Conservation (phyloP, 2,329 filamentous ascomycete genomes). For the Davidsoniella virescens region DNA sequence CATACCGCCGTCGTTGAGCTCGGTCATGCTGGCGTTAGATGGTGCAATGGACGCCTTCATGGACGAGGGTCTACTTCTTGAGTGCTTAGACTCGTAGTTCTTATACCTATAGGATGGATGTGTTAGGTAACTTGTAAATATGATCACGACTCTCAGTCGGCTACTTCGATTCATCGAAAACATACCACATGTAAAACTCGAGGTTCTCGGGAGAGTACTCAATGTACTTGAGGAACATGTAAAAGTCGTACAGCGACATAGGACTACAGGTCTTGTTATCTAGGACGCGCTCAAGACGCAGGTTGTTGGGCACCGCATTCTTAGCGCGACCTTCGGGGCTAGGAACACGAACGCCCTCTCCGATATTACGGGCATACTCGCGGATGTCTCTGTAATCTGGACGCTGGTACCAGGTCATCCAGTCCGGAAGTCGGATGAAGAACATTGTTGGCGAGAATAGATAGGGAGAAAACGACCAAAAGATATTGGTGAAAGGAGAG, state of each 20-base stretch:
- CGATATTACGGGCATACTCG: slow-evolving; percentile 25
- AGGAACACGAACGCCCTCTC: slow-evolving; percentile 21
- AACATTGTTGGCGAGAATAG: slow-evolving; percentile 8
- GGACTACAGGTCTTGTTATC: slow-evolving; percentile 33
- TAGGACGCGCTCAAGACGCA: slow-evolving; percentile 29
- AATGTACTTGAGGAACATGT: slow-evolving; percentile 34
- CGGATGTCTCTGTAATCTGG: slow-evolving; percentile 32
- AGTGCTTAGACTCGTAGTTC: slow-evolving; percentile 23
- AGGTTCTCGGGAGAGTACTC: slow-evolving; percentile 33
- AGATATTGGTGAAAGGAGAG: neutral
- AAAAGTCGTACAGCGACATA: slow-evolving; percentile 34
- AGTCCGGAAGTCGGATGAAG: slow-evolving; percentile 17
- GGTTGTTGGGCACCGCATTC: slow-evolving; percentile 23
- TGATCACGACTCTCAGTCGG: neutral
- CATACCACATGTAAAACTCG: slow-evolving; percentile 33
- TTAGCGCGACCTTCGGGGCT: slow-evolving; percentile 23
- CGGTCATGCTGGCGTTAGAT: slow-evolving; percentile 8
- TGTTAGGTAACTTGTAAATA: neutral
- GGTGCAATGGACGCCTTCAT: slow-evolving; percentile 12
- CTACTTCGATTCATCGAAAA: neutral
- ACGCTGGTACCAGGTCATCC: slow-evolving; percentile 32
- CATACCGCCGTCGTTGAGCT: slow-evolving; percentile 4
- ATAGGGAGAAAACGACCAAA: neutral
- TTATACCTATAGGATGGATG: slow-evolving; percentile 23
- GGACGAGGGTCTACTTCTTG: slow-evolving; percentile 9